Conservation (phyloP, 371 early-diverging fungal genomes). For the Zancudomyces culisetae region DNA sequence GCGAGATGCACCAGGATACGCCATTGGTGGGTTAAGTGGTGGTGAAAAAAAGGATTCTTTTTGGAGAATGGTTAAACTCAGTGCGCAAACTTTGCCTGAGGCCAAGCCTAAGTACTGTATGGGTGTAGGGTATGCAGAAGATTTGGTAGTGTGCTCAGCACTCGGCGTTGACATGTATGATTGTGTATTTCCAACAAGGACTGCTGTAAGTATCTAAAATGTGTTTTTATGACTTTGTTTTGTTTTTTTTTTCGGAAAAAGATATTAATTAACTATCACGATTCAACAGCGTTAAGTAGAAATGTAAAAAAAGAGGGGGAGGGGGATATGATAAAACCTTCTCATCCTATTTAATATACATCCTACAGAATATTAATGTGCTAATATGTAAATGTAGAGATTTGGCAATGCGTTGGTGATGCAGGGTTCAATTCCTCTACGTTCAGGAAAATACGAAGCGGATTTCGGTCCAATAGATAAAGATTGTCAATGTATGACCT, state of each 20-base stretch:
- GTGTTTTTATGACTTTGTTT: not conserved
- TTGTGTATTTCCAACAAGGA: slow-evolving; percentile 94
- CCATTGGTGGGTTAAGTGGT: slow-evolving; percentile 89
- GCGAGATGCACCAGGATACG: slow-evolving; percentile 77
- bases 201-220: slow-evolving; percentile 28
- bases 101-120: slow-evolving; percentile 89
- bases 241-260: not conserved
- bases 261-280: too few relatives aligned
- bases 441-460: slow-evolving; percentile 34
- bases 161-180: slow-evolving; percentile 95
- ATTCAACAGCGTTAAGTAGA: too few relatives aligned
- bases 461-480: slow-evolving; percentile 63
- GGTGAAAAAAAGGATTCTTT: slow-evolving; percentile 89
- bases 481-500: slow-evolving; percentile 72
- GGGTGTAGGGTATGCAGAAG: slow-evolving; percentile 94
- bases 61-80: slow-evolving; percentile 67
- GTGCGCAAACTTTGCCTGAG: slow-evolving; percentile 67
- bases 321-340: too few relatives aligned
- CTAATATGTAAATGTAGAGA: slow-evolving; percentile 28
- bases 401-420: slow-evolving; percentile 82
- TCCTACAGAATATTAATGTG: too few relatives aligned
- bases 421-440: slow-evolving; percentile 51
- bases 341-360: too few relatives aligned
- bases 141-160: slow-evolving; percentile 81
- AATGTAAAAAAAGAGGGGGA: too few relatives aligned